Evolutionary conservation across 1,139 yeast species (phyloP).

Genomic region (Taphrina betulina): DNA sequence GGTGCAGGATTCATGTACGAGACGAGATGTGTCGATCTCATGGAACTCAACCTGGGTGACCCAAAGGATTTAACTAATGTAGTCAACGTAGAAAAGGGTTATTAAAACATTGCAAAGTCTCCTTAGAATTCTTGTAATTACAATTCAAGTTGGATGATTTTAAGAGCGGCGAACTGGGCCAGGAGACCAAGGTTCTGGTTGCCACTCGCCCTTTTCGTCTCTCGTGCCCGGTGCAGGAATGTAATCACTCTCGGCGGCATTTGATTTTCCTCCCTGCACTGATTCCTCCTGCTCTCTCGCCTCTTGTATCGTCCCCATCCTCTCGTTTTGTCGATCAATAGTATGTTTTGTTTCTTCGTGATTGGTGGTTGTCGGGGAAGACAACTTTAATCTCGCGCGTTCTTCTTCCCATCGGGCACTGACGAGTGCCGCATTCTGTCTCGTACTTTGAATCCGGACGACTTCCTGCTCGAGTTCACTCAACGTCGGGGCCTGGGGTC

Average conservation of each 20-base stretch:
- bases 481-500: constrained; percentile 22
- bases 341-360: not conserved
- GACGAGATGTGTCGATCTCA: constrained; percentile 36
- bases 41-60: constrained; percentile 34
- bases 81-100: not conserved
- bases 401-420: constrained; percentile 27
- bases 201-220: constrained; percentile 32
- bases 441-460: constrained; percentile 16
- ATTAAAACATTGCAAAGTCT: no score
- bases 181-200: constrained; percentile 26
- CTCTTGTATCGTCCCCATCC: not conserved
- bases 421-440: constrained; percentile 15
- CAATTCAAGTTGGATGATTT: no score
- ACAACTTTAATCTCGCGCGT: not conserved
- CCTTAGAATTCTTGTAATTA: no score
- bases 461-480: constrained; percentile 16
- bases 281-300: not conserved
- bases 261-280: not conserved
- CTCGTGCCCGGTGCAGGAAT: constrained; percentile 26
- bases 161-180: not conserved
- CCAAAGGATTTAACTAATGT: constrained; percentile 3
- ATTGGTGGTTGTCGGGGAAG: not conserved
- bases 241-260: constrained; percentile 1
- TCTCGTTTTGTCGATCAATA: not conserved
- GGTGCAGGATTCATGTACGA: constrained; percentile 77